phyloP scores from a whole-genome alignment of 1,284 basidiomycete species.

The Austroboletus novae-zelandiae region DNA sequence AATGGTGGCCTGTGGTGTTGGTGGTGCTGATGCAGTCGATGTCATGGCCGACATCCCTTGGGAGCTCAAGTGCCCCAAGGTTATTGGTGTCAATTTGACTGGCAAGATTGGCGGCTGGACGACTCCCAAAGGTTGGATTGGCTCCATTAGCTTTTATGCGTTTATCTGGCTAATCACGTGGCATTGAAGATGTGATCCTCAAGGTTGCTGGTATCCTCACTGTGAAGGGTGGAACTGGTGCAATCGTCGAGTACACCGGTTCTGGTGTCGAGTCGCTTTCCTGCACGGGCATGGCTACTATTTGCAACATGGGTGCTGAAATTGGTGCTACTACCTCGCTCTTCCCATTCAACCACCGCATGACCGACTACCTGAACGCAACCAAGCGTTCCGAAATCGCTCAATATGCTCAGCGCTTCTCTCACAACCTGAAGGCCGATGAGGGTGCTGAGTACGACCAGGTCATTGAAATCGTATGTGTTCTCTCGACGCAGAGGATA shows the following conservation, averaged over 20 bases:
- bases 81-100: slow-evolving; percentile 96
- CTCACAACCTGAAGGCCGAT: slow-evolving; percentile 92
- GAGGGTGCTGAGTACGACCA: slow-evolving; percentile 93
- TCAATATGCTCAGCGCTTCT: slow-evolving; percentile 86
- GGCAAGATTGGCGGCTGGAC: slow-evolving; percentile 98
- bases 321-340: slow-evolving; percentile 98
- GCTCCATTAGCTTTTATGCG: background rate
- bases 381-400: slow-evolving; percentile 91
- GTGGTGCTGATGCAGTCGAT: slow-evolving; percentile 98
- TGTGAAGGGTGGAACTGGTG: slow-evolving; percentile 97
- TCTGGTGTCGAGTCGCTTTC: slow-evolving; percentile 95
- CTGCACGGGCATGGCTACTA: slow-evolving; percentile 99
- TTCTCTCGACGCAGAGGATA: background rate
- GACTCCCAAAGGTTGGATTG: slow-evolving; percentile 80
- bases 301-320: slow-evolving; percentile 99
- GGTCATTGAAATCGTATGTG: slow-evolving; percentile 82
- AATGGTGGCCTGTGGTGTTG: slow-evolving; percentile 99
- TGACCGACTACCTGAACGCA: slow-evolving; percentile 91
- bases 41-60: slow-evolving; percentile 98
- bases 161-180: slow-evolving; percentile 2
- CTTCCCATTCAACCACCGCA: slow-evolving; percentile 98
- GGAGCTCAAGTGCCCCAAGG: slow-evolving; percentile 99
- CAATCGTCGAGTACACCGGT: slow-evolving; percentile 94
- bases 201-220: slow-evolving; percentile 97
- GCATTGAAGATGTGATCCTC: slow-evolving; percentile 80